Evolutionary conservation across 805 yeast genomes (phyloP).

Genomic region (Naumovozyma baii): DNA sequence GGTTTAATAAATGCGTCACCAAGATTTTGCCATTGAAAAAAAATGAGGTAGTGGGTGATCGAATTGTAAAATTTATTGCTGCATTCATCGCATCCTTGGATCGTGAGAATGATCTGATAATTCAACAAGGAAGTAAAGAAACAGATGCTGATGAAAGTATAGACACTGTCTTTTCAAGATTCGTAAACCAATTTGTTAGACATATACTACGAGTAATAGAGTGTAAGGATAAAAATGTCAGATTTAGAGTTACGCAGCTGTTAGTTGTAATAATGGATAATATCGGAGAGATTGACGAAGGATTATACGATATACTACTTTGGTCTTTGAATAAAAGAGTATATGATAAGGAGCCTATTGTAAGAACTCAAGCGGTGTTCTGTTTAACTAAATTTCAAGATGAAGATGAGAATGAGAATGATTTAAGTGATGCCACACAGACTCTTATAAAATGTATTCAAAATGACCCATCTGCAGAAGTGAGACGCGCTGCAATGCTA

Average conservation of each 20-base stretch:
- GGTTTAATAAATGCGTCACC: slow-evolving; percentile 53
- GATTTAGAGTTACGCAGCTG: slow-evolving; percentile 72
- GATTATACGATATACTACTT: slow-evolving; percentile 52
- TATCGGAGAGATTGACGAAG: slow-evolving; percentile 67
- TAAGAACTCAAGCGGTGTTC: slow-evolving; percentile 76
- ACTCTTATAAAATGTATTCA: slow-evolving; percentile 45
- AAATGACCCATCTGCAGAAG: slow-evolving; percentile 80
- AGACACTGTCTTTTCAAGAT: slow-evolving; percentile 39
- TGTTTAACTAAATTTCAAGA: slow-evolving; percentile 73
- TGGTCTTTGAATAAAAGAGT: slow-evolving; percentile 54
- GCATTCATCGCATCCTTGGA: slow-evolving; percentile 45
- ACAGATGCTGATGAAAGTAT: slow-evolving; percentile 30
- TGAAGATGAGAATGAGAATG: slow-evolving; percentile 29
- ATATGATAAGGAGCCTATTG: slow-evolving; percentile 64
- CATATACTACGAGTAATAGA: slow-evolving; percentile 72
- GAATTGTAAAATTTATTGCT: slow-evolving; percentile 59
- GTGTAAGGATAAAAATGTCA: slow-evolving; percentile 63
- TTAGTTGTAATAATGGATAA: slow-evolving; percentile 61
- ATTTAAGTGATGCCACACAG: slow-evolving; percentile 38
- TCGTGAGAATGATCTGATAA: slow-evolving; percentile 13
- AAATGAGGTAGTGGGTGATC: slow-evolving; percentile 62
- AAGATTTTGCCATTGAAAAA: slow-evolving; percentile 59
- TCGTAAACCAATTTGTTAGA: slow-evolving; percentile 50
- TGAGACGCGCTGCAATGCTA: slow-evolving; percentile 71
- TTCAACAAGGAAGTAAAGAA: slow-evolving; percentile 17